phyloP scores from a whole-genome alignment of 2,329 filamentous ascomycete genomes.

The Xylaria sp. region DNA sequence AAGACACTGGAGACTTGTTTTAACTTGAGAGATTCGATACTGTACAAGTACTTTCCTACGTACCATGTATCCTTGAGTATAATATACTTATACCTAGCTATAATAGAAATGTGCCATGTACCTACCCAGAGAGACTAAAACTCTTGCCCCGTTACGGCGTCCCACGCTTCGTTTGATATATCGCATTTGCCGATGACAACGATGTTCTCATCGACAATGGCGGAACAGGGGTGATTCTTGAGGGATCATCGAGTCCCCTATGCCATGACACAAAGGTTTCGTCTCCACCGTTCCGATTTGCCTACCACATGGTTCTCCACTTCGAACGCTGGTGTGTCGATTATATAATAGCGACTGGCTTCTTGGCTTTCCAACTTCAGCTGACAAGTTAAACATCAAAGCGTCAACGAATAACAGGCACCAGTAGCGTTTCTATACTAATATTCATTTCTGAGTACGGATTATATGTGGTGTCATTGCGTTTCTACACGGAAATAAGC shows the following conservation, averaged over 20 bases:
- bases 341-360: constrained; percentile 15
- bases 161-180: constrained; percentile 1
- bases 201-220: background rate
- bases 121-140: background rate
- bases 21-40: background rate
- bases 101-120: background rate
- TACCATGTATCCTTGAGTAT: background rate
- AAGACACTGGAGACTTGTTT: background rate
- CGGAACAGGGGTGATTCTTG: background rate
- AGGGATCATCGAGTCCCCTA: background rate
- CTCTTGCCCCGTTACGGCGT: background rate
- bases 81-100: background rate
- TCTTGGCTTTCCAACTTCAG: constrained; percentile 18
- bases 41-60: background rate
- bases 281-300: constrained; percentile 16
- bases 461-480: background rate
- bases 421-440: background rate
- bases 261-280: background rate
- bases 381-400: background rate
- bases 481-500: constrained; percentile 9
- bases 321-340: constrained; percentile 1
- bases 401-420: background rate
- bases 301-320: constrained; percentile 28
- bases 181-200: background rate
- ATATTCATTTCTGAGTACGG: background rate